A percentile compares a stretch with the other conserved stretches of the same genome.
Conservation (phyloP, 2,329 filamentous ascomycete genomes). For the Apiospora koreana region DNA sequence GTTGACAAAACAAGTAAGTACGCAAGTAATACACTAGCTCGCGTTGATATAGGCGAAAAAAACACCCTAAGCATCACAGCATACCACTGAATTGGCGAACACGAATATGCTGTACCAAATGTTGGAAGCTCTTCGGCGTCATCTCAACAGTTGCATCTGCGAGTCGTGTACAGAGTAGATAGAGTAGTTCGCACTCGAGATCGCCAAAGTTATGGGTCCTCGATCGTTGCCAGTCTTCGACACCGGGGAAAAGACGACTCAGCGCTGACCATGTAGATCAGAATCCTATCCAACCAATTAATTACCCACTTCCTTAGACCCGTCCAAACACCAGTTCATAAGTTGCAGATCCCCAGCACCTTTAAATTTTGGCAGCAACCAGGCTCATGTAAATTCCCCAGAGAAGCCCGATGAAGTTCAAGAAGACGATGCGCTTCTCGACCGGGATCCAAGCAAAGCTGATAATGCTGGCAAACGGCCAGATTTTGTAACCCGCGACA, state of each 20-base stretch:
- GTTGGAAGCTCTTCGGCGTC: neutral
- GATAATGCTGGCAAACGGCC: slow-evolving; percentile 52
- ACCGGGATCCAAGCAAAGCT: slow-evolving; percentile 52
- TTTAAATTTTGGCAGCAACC: slow-evolving; percentile 43
- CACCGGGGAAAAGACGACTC: neutral
- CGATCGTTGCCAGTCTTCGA: neutral
- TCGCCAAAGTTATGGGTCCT: neutral
- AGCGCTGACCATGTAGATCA: slow-evolving; percentile 2
- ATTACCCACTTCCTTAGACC: neutral
- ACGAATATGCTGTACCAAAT: neutral
- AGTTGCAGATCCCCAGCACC: neutral
- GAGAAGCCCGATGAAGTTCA: slow-evolving; percentile 48
- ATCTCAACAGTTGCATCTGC: neutral
- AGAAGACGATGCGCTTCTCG: slow-evolving; percentile 50
- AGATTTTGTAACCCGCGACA: slow-evolving; percentile 52
- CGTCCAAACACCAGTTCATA: neutral
- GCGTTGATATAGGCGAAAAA: neutral
- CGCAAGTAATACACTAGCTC: no score
- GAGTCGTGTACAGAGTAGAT: no score
- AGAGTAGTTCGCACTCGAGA: no score
- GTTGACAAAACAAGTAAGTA: no score
- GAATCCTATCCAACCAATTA: neutral
- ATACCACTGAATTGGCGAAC: neutral
- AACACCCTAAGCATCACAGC: no score
- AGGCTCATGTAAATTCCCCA: slow-evolving; percentile 56